These are phyloP conservation scores for Sisymbrium irio DNA, from an alignment of 345 rosid genomes.

Conservation along the genomic window DNA sequence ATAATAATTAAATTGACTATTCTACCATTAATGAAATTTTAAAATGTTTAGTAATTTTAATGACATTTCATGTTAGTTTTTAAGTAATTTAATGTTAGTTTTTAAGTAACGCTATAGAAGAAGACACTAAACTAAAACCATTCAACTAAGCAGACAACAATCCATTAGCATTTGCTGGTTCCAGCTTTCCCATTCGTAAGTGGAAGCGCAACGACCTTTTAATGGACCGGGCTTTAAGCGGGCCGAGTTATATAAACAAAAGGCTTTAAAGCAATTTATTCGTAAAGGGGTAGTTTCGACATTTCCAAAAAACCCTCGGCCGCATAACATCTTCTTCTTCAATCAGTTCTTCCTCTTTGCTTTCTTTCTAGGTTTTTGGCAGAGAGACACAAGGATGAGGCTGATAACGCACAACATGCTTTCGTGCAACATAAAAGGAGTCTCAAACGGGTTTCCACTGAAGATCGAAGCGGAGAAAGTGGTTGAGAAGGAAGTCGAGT, in stretches of 20 bases:
- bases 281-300: not conserved
- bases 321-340: slow-evolving; percentile 18
- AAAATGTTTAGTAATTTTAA: too few species aligned
- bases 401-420: slow-evolving; percentile 87
- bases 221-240: not conserved
- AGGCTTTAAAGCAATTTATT: not conserved
- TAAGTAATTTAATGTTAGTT: too few species aligned
- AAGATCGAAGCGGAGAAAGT: slow-evolving; percentile 62
- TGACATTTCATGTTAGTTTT: too few species aligned
- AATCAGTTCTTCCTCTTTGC: not conserved
- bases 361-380: not conserved
- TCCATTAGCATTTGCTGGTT: too few species aligned
- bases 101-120: too few species aligned
- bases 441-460: slow-evolving; percentile 74
- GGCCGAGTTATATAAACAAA: not conserved
- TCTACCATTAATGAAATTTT: too few species aligned
- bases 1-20: too few species aligned
- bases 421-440: slow-evolving; percentile 88
- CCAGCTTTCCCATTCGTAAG: too few species aligned
- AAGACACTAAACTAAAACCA: too few species aligned
- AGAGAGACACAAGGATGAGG: slow-evolving; percentile 46
- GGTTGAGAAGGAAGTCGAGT: slow-evolving; percentile 62
- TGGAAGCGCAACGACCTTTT: not conserved
- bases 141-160: too few species aligned
- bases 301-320: slow-evolving; percentile 12